Evolutionary conservation across 2,329 filamentous ascomycete genomes (phyloP).

Genomic region (Alternaria consortialis): DNA sequence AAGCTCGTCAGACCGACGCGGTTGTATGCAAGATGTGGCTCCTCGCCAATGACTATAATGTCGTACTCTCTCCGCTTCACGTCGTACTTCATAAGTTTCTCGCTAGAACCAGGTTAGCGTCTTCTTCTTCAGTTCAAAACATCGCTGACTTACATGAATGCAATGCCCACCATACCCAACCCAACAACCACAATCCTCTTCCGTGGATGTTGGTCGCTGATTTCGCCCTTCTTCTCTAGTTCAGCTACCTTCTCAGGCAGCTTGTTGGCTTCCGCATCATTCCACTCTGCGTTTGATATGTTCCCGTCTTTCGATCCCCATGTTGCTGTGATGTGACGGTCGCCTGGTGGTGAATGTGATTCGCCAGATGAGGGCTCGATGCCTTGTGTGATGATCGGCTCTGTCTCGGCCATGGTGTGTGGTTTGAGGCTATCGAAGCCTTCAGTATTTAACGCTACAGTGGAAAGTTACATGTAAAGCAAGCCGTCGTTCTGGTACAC

Average conservation of each 20-base stretch:
- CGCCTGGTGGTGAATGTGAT: slow-evolving; percentile 40
- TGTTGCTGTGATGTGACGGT: slow-evolving; percentile 32
- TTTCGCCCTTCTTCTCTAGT: slow-evolving; percentile 36
- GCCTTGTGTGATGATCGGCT: slow-evolving; percentile 43
- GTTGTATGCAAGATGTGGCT: slow-evolving; percentile 88
- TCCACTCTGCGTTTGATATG: slow-evolving; percentile 58
- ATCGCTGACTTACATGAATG: slow-evolving; percentile 75
- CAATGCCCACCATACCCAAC: slow-evolving; percentile 89
- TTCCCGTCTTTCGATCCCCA: slow-evolving; percentile 41
- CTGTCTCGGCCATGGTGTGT: slow-evolving; percentile 30
- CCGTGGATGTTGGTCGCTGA: slow-evolving; percentile 46
- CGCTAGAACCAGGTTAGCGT: slow-evolving; percentile 61
- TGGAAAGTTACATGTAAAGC: not conserved
- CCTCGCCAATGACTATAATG: slow-evolving; percentile 86
- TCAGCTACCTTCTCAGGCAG: slow-evolving; percentile 55
- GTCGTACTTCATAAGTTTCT: slow-evolving; percentile 89
- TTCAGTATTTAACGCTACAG: not conserved
- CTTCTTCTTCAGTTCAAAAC: too few species aligned
- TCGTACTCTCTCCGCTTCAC: slow-evolving; percentile 78
- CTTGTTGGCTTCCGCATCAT: slow-evolving; percentile 57
- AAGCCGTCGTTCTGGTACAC: not conserved
- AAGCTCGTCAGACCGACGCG: slow-evolving; percentile 88
- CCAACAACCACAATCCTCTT: slow-evolving; percentile 85
- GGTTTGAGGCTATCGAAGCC: not conserved
- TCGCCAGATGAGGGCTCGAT: slow-evolving; percentile 45